phyloP scores from a whole-genome alignment of 1,284 basidiomycete species.

The Microbotryum lychnidis-dioicae region DNA sequence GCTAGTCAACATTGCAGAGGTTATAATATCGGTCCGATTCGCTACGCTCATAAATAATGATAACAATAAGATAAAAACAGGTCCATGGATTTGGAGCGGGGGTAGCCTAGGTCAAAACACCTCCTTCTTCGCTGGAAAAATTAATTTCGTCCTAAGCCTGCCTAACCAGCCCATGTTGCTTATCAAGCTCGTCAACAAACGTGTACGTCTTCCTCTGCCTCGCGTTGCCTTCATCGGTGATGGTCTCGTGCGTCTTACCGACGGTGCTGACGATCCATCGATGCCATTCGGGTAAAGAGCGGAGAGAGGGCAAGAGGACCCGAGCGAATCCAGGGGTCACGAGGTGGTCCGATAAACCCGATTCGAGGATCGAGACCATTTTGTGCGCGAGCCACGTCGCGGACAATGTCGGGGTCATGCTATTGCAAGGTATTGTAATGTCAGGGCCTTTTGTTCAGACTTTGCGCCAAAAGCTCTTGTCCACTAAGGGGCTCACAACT shows the following conservation, averaged over 20 bases:
- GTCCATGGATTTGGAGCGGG: too few species aligned
- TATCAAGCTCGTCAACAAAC: slow-evolving; percentile 17
- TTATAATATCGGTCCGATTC: too few species aligned
- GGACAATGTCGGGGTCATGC: slow-evolving; percentile 15
- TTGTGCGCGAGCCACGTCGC: slow-evolving; percentile 15
- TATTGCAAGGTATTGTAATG: slow-evolving; percentile 1
- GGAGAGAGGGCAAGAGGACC: slow-evolving; percentile 12
- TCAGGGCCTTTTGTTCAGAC: too few species aligned
- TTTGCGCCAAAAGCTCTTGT: too few species aligned
- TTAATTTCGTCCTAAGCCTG: too few species aligned
- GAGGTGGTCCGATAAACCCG: slow-evolving; percentile 20
- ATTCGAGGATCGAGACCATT: slow-evolving; percentile 23
- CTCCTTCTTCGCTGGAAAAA: too few species aligned
- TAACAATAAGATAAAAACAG: too few species aligned
- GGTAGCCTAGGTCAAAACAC: too few species aligned
- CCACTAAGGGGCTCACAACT: slow-evolving; percentile 7
- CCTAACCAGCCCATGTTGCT: slow-evolving; percentile 3
- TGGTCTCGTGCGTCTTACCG: slow-evolving; percentile 23
- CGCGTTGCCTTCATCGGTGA: slow-evolving; percentile 18
- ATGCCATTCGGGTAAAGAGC: slow-evolving; percentile 18
- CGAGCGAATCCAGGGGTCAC: slow-evolving; percentile 19
- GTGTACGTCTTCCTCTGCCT: slow-evolving; percentile 11
- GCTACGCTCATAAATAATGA: too few species aligned
- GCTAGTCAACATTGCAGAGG: too few species aligned
- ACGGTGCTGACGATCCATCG: slow-evolving; percentile 18